phyloP scores from a whole-genome alignment of 306 rosid genomes.

The Fragaria vesca region DNA sequence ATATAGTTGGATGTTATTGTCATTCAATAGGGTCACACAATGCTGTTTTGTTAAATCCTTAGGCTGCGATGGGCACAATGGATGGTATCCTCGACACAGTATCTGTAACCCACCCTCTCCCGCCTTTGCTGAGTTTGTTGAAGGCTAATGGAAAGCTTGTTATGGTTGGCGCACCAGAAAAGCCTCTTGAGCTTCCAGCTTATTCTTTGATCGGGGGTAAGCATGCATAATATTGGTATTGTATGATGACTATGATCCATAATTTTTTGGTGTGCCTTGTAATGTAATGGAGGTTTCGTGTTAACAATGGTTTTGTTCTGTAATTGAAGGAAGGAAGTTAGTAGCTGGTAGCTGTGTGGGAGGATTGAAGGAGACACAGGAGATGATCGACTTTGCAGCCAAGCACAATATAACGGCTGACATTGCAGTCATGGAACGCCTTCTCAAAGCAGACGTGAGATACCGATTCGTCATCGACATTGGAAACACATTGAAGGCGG shows the following conservation, averaged over 20 bases:
- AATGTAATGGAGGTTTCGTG: too few species aligned
- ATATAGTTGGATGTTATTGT: background rate
- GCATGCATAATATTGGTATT: background rate
- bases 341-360: conserved; percentile 39
- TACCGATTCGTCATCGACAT: conserved; percentile 53
- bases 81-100: conserved; percentile 46
- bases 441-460: conserved; percentile 45
- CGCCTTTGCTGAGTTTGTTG: conserved; percentile 23
- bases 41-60: background rate
- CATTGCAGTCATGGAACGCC: conserved; percentile 43
- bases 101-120: conserved; percentile 23
- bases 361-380: conserved; percentile 32
- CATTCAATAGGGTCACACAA: background rate
- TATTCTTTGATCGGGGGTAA: conserved; percentile 35
- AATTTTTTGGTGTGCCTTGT: background rate
- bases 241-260: background rate
- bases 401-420: conserved; percentile 49
- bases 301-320: background rate
- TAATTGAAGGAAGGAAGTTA: conserved; percentile 2
- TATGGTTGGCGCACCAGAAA: conserved; percentile 36
- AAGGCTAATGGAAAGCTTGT: conserved; percentile 37
- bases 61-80: conserved; percentile 36
- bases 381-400: conserved; percentile 56
- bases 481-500: conserved; percentile 23
- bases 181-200: conserved; percentile 33